Evolutionary conservation across 495 filamentous ascomycete species (phyloP).

Genomic region (Xylaria bambusicola): DNA sequence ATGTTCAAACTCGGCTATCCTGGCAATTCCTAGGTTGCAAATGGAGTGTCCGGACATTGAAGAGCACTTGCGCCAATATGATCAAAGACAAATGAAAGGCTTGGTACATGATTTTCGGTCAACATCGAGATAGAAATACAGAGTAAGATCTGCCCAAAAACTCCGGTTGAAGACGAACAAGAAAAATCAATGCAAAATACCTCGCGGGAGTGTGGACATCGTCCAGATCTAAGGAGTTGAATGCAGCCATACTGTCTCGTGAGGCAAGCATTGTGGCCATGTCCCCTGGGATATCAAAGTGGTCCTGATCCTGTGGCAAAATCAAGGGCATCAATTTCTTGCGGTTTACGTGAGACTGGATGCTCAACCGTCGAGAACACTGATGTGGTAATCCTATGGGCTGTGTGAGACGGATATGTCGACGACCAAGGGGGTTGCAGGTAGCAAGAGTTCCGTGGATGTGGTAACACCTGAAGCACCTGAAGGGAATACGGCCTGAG

Average conservation of each 20-base stretch:
- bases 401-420: slow-evolving; percentile 18
- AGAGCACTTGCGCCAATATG: slow-evolving; percentile 26
- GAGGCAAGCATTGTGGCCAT: slow-evolving; percentile 49
- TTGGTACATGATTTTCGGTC: slow-evolving; percentile 26
- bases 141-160: slow-evolving; percentile 22
- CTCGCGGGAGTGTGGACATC: slow-evolving; percentile 57
- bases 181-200: slow-evolving; percentile 47
- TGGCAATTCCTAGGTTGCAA: slow-evolving; percentile 22
- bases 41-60: slow-evolving; percentile 3
- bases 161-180: slow-evolving; percentile 31
- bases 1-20: slow-evolving; percentile 20
- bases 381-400: slow-evolving; percentile 31
- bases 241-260: slow-evolving; percentile 51
- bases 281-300: slow-evolving; percentile 28
- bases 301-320: slow-evolving; percentile 35
- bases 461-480: slow-evolving; percentile 31
- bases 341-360: slow-evolving; percentile 34
- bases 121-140: slow-evolving; percentile 26
- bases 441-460: slow-evolving; percentile 31
- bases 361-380: slow-evolving; percentile 28
- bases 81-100: slow-evolving; percentile 9
- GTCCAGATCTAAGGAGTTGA: slow-evolving; percentile 50
- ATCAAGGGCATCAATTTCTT: slow-evolving; percentile 27
- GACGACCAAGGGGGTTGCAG: slow-evolving; percentile 12
- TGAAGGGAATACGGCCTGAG: slow-evolving; percentile 25